These are phyloP conservation scores for Micractinium conductrix DNA, from an alignment of 139 green algal genomes.

Conservation along the genomic window DNA sequence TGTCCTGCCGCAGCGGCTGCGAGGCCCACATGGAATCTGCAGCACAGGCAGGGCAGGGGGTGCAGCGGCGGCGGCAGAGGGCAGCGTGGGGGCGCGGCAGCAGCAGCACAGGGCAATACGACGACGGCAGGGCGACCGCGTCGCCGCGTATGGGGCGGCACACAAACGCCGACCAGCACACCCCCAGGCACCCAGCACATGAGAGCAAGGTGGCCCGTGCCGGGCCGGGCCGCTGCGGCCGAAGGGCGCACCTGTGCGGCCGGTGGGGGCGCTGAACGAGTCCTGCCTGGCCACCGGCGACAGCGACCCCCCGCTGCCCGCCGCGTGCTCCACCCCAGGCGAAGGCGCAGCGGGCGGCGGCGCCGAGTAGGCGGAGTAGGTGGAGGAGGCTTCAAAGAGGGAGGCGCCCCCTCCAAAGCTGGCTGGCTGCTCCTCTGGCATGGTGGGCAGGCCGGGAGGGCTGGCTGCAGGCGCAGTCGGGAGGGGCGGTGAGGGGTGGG, in stretches of 20 bases:
- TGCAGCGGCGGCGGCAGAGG: no score
- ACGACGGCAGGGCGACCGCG: no score
- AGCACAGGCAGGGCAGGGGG: no score
- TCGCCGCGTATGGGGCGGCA: no score
- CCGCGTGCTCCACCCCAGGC: neutral
- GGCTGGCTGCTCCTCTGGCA: constrained; percentile 30
- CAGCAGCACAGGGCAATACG: no score
- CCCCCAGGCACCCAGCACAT: no score
- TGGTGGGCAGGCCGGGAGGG: neutral
- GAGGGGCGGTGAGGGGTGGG: no score
- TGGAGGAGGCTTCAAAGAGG: neutral
- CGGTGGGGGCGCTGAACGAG: constrained; percentile 6
- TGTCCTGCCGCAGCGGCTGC: constrained; percentile 19
- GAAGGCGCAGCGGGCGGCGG: neutral
- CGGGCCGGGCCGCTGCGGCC: no score
- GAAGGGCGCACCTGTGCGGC: constrained; percentile 17
- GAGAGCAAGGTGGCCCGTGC: no score
- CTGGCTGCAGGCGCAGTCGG: neutral
- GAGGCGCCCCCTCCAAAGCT: constrained; percentile 21
- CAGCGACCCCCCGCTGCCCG: constrained; percentile 18
- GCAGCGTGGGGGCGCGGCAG: no score
- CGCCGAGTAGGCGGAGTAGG: neutral
- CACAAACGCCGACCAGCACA: no score
- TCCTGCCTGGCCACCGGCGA: constrained; percentile 15
- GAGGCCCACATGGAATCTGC: constrained; percentile 29